Base-by-base conservation (phyloP, 2,329 filamentous ascomycete genomes). In the Botryotinia narcissicola region DNA sequence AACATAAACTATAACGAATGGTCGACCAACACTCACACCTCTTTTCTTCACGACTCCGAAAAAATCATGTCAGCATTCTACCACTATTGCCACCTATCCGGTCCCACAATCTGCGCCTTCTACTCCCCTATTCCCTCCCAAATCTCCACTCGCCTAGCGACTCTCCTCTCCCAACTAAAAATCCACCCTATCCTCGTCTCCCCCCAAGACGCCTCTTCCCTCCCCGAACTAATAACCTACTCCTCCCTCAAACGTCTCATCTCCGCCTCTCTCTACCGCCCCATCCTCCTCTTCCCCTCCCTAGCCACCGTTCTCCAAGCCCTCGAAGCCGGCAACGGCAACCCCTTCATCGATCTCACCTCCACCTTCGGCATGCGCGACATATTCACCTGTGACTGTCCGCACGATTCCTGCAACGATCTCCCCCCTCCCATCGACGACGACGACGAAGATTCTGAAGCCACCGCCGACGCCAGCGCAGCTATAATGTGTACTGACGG, bases 91-190 rank as follows among this genome's bases (percentile, higher is more conserved):
- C 76, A 78, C 44, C 42, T 59, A 37, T 77, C 80, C 5, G 87
- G 86, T 0, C 77, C 78, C 8, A 35, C 60, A 18, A 68, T 62
- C 16, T 81, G 80, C 69, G 69, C 75, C 18, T 77, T 81, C 61
- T 75, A 80, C 62, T 74, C 74, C 0, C 46, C 75, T 2, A 77
- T 74, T 4, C 77, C 79, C 37, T 54, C 66, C 18, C 67, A 72
- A 40, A 79, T 82, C 14, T 68, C 75, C 37, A n/a, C 51, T 2
- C 76, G 80, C 16, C 66, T 82, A 2, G 63, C 74, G 1, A 71
- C 46, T 4, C 80, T 89, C 0, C 82, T 88, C 18, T 76, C 80
- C 2, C 74, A 74, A 0, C 81, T 89, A 22, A 84, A 82, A 59
- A 78, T 78, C 16, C 71, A 79, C 22, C 81, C 81, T 1, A 73